A percentile compares a stretch with the other conserved stretches of the same genome.
These are phyloP conservation scores for Camelina sativa DNA, from an alignment of 345 rosid species.

Conservation along the genomic window DNA sequence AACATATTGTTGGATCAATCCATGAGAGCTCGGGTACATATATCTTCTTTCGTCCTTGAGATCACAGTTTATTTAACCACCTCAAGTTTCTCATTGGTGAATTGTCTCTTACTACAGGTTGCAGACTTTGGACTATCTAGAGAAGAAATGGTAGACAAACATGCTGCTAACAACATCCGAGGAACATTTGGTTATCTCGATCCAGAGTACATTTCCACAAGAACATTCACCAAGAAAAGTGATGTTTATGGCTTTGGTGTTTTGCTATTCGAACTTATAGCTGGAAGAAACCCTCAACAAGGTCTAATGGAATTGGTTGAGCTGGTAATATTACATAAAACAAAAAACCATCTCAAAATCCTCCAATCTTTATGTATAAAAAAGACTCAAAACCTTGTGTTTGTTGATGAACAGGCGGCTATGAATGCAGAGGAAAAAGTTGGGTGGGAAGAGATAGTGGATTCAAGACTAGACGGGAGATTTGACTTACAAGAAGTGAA, in stretches of 20 bases:
- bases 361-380: background rate
- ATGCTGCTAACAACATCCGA: conserved; percentile 75
- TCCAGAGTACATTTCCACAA: conserved; percentile 90
- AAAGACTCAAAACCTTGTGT: background rate
- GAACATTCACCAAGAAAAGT: conserved; percentile 89
- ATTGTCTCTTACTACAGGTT: conserved; percentile 53
- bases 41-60: background rate
- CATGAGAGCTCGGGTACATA: conserved; percentile 92
- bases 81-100: conserved; percentile 3
- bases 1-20: conserved; percentile 94
- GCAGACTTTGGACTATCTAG: conserved; percentile 99
- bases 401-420: conserved; percentile 64
- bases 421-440: conserved; percentile 81
- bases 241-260: conserved; percentile 98
- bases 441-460: conserved; percentile 98
- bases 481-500: conserved; percentile 78
- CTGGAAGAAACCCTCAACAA: conserved; percentile 93
- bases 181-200: conserved; percentile 99
- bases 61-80: background rate
- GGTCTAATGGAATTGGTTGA: conserved; percentile 96
- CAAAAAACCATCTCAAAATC: background rate
- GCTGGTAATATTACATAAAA: conserved; percentile 57
- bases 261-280: conserved; percentile 90
- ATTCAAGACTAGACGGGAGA: conserved; percentile 76
- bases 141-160: conserved; percentile 86